A percentile compares a stretch with the other conserved stretches of the same genome.
Conservation (phyloP, 2,329 filamentous ascomycete genomes). For the Alternaria panax region DNA sequence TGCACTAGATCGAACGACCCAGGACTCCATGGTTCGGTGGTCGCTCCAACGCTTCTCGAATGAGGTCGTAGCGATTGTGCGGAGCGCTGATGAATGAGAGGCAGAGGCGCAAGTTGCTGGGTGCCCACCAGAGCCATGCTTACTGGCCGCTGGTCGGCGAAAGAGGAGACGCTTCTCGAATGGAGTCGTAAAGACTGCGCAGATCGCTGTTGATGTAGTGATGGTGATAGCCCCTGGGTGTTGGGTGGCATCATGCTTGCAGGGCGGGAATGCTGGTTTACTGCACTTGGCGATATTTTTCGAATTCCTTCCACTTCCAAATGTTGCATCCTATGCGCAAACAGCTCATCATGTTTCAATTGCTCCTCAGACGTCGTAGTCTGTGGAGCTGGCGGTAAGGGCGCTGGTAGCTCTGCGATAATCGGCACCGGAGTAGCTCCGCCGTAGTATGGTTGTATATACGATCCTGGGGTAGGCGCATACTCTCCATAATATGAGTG, state of each 20-base stretch:
- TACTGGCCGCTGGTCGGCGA: not conserved
- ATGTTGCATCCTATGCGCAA: conserved; percentile 38
- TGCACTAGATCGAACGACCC: conserved; percentile 21
- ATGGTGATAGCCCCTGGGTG: conserved; percentile 15
- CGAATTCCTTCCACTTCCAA: conserved; percentile 38
- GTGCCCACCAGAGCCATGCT: not conserved
- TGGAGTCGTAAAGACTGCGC: conserved; percentile 17
- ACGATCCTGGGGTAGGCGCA: conserved; percentile 9
- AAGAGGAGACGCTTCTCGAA: conserved; percentile 22
- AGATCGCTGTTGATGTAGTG: conserved; percentile 24
- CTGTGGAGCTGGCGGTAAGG: conserved; percentile 34
- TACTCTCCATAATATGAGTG: conserved; percentile 10
- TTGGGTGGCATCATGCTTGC: conserved; percentile 19
- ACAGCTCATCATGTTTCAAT: conserved; percentile 39
- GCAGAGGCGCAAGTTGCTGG: conserved; percentile 1
- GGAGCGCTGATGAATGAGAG: conserved; percentile 2
- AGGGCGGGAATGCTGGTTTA: conserved; percentile 24
- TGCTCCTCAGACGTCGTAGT: conserved; percentile 40
- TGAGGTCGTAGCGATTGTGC: conserved; percentile 15
- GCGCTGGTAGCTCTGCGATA: conserved; percentile 41
- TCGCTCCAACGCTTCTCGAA: conserved; percentile 21
- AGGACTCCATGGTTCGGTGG: conserved; percentile 21
- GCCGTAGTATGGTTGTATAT: conserved; percentile 34
- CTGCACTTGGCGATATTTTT: conserved; percentile 29
- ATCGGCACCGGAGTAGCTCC: conserved; percentile 10